A percentile compares a stretch with the other conserved stretches of the same genome.
These are phyloP conservation scores for Zelopaecilomyces penicillatus DNA, from an alignment of 2,329 filamentous ascomycete species.

Conservation along the genomic window DNA sequence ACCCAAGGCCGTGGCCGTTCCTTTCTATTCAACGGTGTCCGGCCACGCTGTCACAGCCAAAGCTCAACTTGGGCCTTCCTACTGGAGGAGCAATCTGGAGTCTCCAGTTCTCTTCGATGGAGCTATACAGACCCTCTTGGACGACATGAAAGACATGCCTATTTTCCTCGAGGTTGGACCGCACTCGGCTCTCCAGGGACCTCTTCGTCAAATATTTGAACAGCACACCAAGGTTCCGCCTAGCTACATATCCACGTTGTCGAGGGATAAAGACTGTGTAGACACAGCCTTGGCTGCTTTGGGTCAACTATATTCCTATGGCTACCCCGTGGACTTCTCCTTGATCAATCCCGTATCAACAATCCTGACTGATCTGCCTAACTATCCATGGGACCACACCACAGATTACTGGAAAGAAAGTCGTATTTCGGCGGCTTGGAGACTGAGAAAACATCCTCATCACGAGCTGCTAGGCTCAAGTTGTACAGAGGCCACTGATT, in stretches of 20 bases:
- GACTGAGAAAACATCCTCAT: conserved; percentile 10
- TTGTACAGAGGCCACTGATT: conserved; percentile 18
- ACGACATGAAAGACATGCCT: not conserved
- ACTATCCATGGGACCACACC: conserved; percentile 18
- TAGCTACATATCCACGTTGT: conserved; percentile 1
- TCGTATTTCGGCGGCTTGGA: conserved; percentile 16
- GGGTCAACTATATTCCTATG: not conserved
- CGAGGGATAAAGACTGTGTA: not conserved
- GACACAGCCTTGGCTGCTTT: not conserved
- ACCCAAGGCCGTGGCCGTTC: not conserved
- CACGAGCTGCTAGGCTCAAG: conserved; percentile 22
- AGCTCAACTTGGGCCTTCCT: conserved; percentile 4
- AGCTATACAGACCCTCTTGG: conserved; percentile 7
- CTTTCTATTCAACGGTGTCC: not conserved
- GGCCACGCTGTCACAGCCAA: not conserved
- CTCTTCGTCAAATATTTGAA: conserved; percentile 8
- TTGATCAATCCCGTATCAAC: not conserved
- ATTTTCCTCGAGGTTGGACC: conserved; percentile 15
- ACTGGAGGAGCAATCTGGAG: conserved; percentile 23
- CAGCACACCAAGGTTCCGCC: conserved; percentile 10
- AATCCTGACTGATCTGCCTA: conserved; percentile 8
- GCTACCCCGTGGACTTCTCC: not conserved
- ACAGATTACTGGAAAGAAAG: conserved; percentile 14
- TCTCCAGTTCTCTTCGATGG: conserved; percentile 18
- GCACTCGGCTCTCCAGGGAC: conserved; percentile 10